These are phyloP conservation scores for Phytopythium mirpurense DNA, from an alignment of 352 stramenopile genomes.

Conservation along the genomic window DNA sequence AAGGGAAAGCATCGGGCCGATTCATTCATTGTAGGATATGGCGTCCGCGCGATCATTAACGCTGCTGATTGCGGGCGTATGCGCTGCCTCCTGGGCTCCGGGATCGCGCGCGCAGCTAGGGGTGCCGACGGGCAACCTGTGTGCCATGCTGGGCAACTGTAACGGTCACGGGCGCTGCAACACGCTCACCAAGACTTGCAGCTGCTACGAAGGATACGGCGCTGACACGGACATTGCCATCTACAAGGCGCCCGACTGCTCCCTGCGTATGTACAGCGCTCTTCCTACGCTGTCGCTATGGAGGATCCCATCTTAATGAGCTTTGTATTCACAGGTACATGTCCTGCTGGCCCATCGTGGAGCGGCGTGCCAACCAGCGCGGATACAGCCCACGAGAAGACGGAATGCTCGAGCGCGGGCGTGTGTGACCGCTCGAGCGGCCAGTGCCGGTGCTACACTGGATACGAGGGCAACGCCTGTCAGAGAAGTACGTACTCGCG, in stretches of 20 bases:
- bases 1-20: no score
- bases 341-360: constrained; percentile 63
- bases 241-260: constrained; percentile 85
- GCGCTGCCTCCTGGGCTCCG: not conserved
- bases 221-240: constrained; percentile 67
- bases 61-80: not conserved
- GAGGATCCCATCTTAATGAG: not conserved
- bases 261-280: constrained; percentile 26
- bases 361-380: constrained; percentile 34
- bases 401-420: constrained; percentile 65
- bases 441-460: constrained; percentile 57
- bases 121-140: constrained; percentile 62
- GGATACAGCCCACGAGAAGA: constrained; percentile 31
- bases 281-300: not conserved
- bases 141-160: constrained; percentile 75
- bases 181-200: constrained; percentile 77
- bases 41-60: not conserved
- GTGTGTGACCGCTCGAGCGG: constrained; percentile 47
- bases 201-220: constrained; percentile 87
- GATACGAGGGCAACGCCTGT: constrained; percentile 69
- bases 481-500: constrained; percentile 39
- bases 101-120: constrained; percentile 32
- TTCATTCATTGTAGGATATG: no score
- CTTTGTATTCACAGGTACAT: constrained; percentile 35
- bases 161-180: constrained; percentile 88